Percentiles rank a stretch among this genome's conserved stretches.
phyloP scores from a whole-genome alignment of 2,329 filamentous ascomycete genomes.

The Ophiocordyceps camponoti-leonardi region DNA sequence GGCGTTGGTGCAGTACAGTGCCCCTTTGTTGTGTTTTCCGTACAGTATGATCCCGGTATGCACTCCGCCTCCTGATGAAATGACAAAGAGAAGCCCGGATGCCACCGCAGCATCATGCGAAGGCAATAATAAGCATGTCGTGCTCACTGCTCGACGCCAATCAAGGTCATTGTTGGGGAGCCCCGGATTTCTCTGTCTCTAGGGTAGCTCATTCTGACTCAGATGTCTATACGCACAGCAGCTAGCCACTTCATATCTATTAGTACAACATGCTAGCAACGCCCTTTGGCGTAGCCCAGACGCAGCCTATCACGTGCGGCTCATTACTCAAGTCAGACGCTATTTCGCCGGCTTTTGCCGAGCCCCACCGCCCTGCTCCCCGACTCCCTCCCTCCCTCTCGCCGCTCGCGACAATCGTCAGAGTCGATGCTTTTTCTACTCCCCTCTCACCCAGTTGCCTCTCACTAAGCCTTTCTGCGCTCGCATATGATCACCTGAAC shows the following conservation, averaged over 20 bases:
- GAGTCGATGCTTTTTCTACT: background rate
- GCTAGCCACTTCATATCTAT: too few species aligned
- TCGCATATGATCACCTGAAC: background rate
- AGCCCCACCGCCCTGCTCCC: conserved; percentile 1
- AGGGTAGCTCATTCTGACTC: too few species aligned
- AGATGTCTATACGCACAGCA: too few species aligned
- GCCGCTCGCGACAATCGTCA: background rate
- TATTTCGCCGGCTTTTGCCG: conserved; percentile 9
- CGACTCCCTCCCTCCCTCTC: background rate
- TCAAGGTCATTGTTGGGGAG: too few species aligned
- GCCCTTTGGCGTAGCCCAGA: too few species aligned
- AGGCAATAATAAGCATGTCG: too few species aligned
- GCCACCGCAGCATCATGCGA: background rate
- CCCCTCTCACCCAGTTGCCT: background rate
- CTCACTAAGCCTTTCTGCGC: background rate
- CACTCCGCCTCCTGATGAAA: background rate
- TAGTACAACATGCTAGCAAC: too few species aligned
- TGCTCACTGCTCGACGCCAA: too few species aligned
- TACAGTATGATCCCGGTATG: background rate
- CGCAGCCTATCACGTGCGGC: conserved; percentile 16
- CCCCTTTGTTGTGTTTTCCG: background rate
- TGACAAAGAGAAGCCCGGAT: background rate
- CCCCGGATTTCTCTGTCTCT: too few species aligned
- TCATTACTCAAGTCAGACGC: conserved; percentile 11
- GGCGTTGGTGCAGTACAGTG: background rate